Evolutionary conservation across 2,329 filamentous ascomycete species (phyloP), one percentile per base, ranked within the genome.

Genomic region (Epichloe gansuensis): DNA sequence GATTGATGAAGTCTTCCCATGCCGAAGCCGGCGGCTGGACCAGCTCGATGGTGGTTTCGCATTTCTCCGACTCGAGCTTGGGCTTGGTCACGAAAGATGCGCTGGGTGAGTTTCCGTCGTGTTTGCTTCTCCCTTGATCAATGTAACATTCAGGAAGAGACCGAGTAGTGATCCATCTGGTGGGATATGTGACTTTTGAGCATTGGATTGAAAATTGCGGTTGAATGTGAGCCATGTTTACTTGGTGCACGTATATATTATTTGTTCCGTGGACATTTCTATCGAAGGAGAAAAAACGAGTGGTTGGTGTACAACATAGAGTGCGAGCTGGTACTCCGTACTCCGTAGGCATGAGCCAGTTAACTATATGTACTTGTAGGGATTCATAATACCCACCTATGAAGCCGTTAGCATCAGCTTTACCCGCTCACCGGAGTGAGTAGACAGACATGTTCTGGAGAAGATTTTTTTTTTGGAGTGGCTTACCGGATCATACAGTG

Each of bases 321-420:
- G 25, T 25, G 25, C 25, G 25, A 25, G 31, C 31, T 4, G 9
- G 31, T 31, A 31, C 31, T 31, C 8, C 31, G 9, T 31, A 11
- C 17, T 21, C 17, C 17, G 17, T 21, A 21, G 17, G 17, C 17
- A 21, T 21, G 17, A 21, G 17, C 17, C 17, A 21, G 17, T 11
- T 17, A 41, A 25, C 42, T 50, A 84, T 58, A 97, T 85, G 68
- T 96, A 97, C 72, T 97, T 97, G 75, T 97, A 97, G 0, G 91
- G 91, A 71, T 96, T 97, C 89, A 97, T 94, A 69, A 97, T 97
- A 47, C 89, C 90, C 60, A 95, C 95, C 89, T 95, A 61, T 23
- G 51, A 46, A 47, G 53, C 39, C 39, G 47, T 50, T 50, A 52
- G 49, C 57, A 61, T 65, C 58, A 65, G 61, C 57, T 56, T 52